Conservation (phyloP, 306 rosid genomes). For the Clitoria ternatea region DNA sequence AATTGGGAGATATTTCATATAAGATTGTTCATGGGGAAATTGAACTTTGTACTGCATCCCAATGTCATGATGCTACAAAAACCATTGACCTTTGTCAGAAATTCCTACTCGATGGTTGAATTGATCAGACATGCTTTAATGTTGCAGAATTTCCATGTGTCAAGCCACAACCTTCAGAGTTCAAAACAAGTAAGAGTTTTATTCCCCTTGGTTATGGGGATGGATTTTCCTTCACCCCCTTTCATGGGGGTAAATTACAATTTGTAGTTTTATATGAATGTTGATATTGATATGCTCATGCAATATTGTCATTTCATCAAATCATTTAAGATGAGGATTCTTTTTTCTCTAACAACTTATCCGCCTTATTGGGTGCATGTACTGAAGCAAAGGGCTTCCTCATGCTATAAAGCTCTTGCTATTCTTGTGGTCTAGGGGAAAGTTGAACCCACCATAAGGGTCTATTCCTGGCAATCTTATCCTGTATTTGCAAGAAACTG, state of each 20-base stretch:
- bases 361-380: neutral
- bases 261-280: constrained; percentile 7
- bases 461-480: neutral
- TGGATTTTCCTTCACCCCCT: neutral
- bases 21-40: neutral
- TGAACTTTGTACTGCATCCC: neutral
- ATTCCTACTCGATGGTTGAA: constrained; percentile 9
- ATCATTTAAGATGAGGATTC: neutral
- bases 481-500: neutral
- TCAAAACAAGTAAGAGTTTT: constrained; percentile 45
- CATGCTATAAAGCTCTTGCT: neutral
- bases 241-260: neutral
- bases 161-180: constrained; percentile 39
- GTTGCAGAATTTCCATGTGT: constrained; percentile 63
- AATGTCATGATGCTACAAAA: neutral
- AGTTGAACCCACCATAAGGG: neutral
- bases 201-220: constrained; percentile 5
- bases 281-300: neutral
- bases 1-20: neutral
- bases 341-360: neutral
- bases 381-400: neutral
- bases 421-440: neutral
- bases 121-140: constrained; percentile 25
- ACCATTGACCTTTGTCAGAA: neutral
- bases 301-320: neutral